phyloP scores from a whole-genome alignment of 2,329 filamentous ascomycete genomes.

The Colletotrichum eleusines region DNA sequence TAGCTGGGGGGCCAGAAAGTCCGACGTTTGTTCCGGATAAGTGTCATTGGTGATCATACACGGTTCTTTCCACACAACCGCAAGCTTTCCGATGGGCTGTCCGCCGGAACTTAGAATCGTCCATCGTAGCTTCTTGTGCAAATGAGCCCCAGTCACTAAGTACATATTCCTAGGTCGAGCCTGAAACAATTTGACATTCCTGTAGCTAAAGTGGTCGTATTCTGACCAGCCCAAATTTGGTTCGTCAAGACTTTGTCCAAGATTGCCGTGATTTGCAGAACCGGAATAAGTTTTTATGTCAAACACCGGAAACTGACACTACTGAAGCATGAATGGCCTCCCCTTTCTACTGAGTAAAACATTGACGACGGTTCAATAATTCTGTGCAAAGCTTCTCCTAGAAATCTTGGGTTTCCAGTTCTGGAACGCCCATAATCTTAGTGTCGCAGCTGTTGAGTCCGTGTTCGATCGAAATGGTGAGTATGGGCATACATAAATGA shows the following conservation, averaged over 20 bases:
- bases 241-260: too few relatives aligned
- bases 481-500: too few relatives aligned
- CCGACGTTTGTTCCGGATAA: slow-evolving; percentile 47
- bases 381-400: too few relatives aligned
- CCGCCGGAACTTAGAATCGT: not conserved
- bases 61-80: not conserved
- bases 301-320: not conserved
- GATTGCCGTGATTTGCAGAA: too few relatives aligned
- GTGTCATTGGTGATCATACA: not conserved
- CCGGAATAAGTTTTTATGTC: not conserved
- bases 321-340: not conserved
- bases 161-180: too few relatives aligned
- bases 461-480: too few relatives aligned
- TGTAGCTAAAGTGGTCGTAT: not conserved
- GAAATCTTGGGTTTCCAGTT: too few relatives aligned
- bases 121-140: not conserved
- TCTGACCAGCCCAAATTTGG: too few relatives aligned
- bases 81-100: not conserved
- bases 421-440: too few relatives aligned
- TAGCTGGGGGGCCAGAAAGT: slow-evolving; percentile 47
- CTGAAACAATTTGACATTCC: not conserved
- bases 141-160: not conserved
- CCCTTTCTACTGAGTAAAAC: not conserved
- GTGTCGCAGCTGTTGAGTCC: too few relatives aligned
- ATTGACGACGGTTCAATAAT: not conserved